Percentiles rank a stretch among this genome's conserved stretches.
Evolutionary conservation across 2,329 filamentous ascomycete species (phyloP).

Genomic region (Endothia cerciana): DNA sequence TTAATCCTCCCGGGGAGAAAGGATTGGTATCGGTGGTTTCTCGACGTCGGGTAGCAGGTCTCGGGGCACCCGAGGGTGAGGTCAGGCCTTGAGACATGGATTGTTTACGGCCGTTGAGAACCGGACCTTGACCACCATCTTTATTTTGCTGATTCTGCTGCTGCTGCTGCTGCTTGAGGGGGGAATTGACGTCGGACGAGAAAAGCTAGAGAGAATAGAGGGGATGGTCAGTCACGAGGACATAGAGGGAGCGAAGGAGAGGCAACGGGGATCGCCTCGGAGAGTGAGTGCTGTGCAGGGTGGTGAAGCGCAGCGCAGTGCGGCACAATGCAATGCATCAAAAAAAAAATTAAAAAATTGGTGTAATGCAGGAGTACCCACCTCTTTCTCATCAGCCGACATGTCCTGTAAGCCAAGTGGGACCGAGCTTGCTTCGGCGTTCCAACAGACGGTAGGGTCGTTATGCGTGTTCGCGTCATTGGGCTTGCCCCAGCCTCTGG

Average conservation of each 20-base stretch:
- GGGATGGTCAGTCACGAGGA: slow-evolving; percentile 33
- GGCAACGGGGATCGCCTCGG: slow-evolving; percentile 5
- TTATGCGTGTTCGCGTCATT: slow-evolving; percentile 73
- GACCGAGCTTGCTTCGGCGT: slow-evolving; percentile 67
- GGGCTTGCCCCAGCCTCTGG: slow-evolving; percentile 76
- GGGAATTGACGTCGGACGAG: slow-evolving; percentile 86
- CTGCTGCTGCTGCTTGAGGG: slow-evolving; percentile 83
- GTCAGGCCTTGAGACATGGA: slow-evolving; percentile 79
- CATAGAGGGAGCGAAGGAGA: background rate
- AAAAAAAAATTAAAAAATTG: background rate
- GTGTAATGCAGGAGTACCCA: slow-evolving; percentile 39
- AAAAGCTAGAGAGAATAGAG: slow-evolving; percentile 64
- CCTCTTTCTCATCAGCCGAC: slow-evolving; percentile 64
- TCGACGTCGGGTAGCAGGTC: slow-evolving; percentile 78
- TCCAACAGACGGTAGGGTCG: slow-evolving; percentile 94
- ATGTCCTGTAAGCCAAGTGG: slow-evolving; percentile 77
- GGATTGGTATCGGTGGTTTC: slow-evolving; percentile 77
- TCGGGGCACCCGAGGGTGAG: slow-evolving; percentile 71
- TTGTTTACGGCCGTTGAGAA: slow-evolving; percentile 73
- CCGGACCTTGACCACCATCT: slow-evolving; percentile 59
- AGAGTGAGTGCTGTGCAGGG: slow-evolving; percentile 2
- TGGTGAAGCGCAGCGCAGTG: slow-evolving; percentile 7
- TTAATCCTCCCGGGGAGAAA: slow-evolving; percentile 54
- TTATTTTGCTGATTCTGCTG: slow-evolving; percentile 67
- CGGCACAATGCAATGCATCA: background rate